phyloP scores from a whole-genome alignment of 208 protist genomes.

The Porcisia hertigi region DNA sequence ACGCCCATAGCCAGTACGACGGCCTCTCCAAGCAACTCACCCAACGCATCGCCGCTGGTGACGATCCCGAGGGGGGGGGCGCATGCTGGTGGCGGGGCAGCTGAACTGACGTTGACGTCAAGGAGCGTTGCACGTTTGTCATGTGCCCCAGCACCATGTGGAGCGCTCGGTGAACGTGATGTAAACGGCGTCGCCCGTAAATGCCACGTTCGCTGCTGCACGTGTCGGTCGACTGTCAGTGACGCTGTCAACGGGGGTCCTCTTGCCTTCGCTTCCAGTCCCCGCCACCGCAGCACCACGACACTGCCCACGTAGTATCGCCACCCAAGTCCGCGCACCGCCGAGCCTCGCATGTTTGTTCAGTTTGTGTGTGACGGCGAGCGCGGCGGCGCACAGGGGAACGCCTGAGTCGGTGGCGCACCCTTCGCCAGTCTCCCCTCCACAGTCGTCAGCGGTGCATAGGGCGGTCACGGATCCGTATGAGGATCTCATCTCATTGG shows the following conservation, averaged over 20 bases:
- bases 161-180: neutral
- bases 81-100: neutral
- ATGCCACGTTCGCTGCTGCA: neutral
- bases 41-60: neutral
- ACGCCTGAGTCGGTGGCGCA: neutral
- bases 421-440: neutral
- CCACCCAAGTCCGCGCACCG: neutral
- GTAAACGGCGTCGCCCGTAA: neutral
- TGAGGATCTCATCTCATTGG: conserved; percentile 20
- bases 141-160: neutral
- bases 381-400: neutral
- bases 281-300: neutral
- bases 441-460: neutral
- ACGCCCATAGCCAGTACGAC: neutral
- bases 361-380: neutral
- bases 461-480: neutral
- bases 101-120: neutral
- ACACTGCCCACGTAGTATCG: neutral
- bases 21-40: neutral
- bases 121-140: neutral
- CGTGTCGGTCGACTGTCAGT: neutral
- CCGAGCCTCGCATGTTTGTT: neutral
- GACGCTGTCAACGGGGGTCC: neutral
- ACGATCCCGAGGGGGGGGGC: neutral
- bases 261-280: neutral